Evolutionary conservation across 352 stramenopile genomes (phyloP), one percentile per base, ranked within the genome.

Genomic region (Phytophthora colocasiae): DNA sequence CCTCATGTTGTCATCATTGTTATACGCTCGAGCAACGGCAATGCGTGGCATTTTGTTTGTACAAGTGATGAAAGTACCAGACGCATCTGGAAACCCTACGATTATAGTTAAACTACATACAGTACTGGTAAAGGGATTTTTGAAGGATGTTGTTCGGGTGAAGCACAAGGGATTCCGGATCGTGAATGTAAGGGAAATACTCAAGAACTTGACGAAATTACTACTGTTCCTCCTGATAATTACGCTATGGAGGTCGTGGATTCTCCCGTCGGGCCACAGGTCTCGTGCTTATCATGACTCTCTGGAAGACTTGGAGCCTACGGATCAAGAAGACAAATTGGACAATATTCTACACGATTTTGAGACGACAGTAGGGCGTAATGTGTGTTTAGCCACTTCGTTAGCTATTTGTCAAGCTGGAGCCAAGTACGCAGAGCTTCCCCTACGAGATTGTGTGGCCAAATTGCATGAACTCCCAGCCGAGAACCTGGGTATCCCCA

Each of bases 81-180:
- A n/a, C n/a, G n/a, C n/a, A n/a, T n/a, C n/a, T n/a, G n/a, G n/a
- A n/a, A n/a, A n/a, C n/a, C 76, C 81, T 0, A 81, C 80, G 0
- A 63, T 87, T 11, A 62, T 87, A 0, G 85, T 91, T 52, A 58
- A 71, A 4, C 58, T 93, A 40, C 85, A 92, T 61, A n/a, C n/a
- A n/a, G n/a, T n/a, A 93, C 85, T 7, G 75, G 81, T 40, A 89
- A 89, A 60, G 81, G 85, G 2, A 70, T 90, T 7, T 93, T 92
- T 32, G 71, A 87, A 24, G 77, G 68, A 14, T 80, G 66, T 32
- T 89, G 77, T 32, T 75, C 79, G 2, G 78, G 77, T 32, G 41
- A 70, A 26, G 54, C 74, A 0, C 22, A 47, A n/a, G 81, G 79
- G 0, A 61, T 81, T 10, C 71, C 63, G 2, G 83, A 91, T 67